Evolutionary conservation across 176 grass and related monocot genomes (phyloP).

Genomic region (Avena insularis): DNA sequence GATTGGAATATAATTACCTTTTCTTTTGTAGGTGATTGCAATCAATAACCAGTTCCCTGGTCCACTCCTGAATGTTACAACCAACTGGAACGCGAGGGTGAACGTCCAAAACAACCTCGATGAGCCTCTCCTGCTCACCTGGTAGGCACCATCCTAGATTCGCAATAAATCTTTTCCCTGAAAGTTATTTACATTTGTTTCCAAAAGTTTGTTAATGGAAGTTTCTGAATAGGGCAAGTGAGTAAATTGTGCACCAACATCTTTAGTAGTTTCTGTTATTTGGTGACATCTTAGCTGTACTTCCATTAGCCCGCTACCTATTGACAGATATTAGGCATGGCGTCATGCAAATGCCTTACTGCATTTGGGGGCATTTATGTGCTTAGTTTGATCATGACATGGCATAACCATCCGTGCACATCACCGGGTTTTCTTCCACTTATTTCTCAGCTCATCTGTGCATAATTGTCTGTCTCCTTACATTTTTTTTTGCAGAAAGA

Average conservation of each 20-base stretch:
- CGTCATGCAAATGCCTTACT: background rate
- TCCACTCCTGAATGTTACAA: constrained; percentile 77
- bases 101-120: constrained; percentile 91
- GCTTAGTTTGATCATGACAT: constrained; percentile 20
- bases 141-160: constrained; percentile 40
- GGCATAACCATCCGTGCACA: background rate
- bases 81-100: constrained; percentile 78
- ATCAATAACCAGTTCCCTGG: constrained; percentile 83
- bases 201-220: no score
- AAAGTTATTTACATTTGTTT: no score
- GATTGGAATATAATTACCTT: background rate
- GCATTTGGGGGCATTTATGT: constrained; percentile 11
- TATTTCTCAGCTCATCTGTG: background rate
- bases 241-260: background rate
- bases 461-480: background rate
- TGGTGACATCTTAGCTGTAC: background rate
- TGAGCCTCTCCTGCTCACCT: constrained; percentile 85
- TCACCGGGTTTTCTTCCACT: constrained; percentile 16
- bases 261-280: constrained; percentile 29
- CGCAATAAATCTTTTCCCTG: background rate
- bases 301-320: constrained; percentile 14
- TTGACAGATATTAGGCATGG: background rate
- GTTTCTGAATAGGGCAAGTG: background rate
- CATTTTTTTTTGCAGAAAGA: background rate
- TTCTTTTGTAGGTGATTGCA: constrained; percentile 60